phyloP scores from a whole-genome alignment of 2,329 filamentous ascomycete species.

The Colletotrichum brevisporum region DNA sequence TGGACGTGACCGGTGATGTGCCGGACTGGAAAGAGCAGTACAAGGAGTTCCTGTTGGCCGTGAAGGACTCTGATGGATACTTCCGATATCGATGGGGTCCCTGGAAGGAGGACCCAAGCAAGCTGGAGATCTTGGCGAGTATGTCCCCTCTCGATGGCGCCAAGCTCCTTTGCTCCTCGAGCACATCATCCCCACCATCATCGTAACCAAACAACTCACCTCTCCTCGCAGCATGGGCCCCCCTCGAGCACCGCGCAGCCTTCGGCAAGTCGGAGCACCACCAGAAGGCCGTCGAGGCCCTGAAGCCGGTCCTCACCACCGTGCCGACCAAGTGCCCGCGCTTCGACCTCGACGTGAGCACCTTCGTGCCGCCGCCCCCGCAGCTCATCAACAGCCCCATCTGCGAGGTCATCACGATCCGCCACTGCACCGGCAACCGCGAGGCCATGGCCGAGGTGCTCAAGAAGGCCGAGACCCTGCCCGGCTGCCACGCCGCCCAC shows the following conservation, averaged over 20 bases:
- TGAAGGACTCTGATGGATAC: constrained; percentile 31
- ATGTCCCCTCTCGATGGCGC: not conserved
- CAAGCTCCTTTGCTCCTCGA: not conserved
- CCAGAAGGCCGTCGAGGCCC: constrained; percentile 27
- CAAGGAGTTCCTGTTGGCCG: constrained; percentile 29
- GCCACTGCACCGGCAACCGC: constrained; percentile 20
- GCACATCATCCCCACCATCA: not conserved
- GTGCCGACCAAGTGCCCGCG: constrained; percentile 27
- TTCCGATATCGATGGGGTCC: constrained; percentile 39
- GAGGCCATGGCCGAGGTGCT: constrained; percentile 17
- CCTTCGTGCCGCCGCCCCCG: constrained; percentile 27
- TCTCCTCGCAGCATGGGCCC: constrained; percentile 12
- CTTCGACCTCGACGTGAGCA: constrained; percentile 18
- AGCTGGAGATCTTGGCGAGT: constrained; percentile 33
- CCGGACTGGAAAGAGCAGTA: constrained; percentile 38
- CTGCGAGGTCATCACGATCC: constrained; percentile 29
- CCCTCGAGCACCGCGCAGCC: constrained; percentile 18
- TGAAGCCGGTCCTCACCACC: constrained; percentile 15
- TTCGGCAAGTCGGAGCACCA: constrained; percentile 31
- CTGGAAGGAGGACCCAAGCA: constrained; percentile 30
- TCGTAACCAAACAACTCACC: not conserved
- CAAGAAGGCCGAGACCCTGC: constrained; percentile 21
- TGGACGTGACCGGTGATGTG: constrained; percentile 30
- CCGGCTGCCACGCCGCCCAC: constrained; percentile 25
- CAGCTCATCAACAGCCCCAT: constrained; percentile 36